phyloP scores from a whole-genome alignment of 306 rosid genomes.

The Sechiopsis laciniata region DNA sequence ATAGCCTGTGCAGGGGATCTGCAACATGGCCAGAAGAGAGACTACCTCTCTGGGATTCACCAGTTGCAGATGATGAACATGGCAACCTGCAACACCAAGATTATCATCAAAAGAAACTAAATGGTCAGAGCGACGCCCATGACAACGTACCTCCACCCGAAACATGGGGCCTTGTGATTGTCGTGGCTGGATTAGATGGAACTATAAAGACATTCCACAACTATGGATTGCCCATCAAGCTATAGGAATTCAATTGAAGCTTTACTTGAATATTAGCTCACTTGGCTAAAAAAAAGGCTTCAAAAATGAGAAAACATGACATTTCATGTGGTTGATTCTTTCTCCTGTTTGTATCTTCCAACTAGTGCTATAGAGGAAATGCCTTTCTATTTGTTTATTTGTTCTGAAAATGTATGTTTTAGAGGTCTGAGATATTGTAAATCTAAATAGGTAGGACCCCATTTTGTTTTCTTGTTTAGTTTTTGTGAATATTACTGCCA shows the following conservation, averaged over 20 bases:
- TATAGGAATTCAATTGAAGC: conserved; percentile 26
- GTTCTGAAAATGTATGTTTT: background rate
- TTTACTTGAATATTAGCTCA: background rate
- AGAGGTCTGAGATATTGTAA: conserved; percentile 9
- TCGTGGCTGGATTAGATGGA: conserved; percentile 68
- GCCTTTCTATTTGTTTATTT: conserved; percentile 12
- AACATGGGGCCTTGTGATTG: conserved; percentile 72
- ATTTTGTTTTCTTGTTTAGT: conserved; percentile 4
- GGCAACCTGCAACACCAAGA: conserved; percentile 8
- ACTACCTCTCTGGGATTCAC: conserved; percentile 50
- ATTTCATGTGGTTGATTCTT: conserved; percentile 19
- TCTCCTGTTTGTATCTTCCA: conserved; percentile 12
- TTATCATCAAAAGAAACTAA: conserved; percentile 13
- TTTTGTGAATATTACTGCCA: conserved; percentile 16
- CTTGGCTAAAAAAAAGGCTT: background rate
- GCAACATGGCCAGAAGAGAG: conserved; percentile 91
- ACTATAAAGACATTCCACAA: conserved; percentile 72
- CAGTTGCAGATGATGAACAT: conserved; percentile 32
- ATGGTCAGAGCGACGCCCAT: conserved; percentile 17
- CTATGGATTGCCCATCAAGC: conserved; percentile 73
- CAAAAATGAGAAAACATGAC: background rate
- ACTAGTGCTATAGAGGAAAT: background rate
- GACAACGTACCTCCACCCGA: conserved; percentile 32
- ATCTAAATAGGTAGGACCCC: conserved; percentile 8
- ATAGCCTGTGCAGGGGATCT: conserved; percentile 48